These are phyloP conservation scores for Limnanthes douglasii DNA, from an alignment of 345 rosid genomes.

Conservation along the genomic window DNA sequence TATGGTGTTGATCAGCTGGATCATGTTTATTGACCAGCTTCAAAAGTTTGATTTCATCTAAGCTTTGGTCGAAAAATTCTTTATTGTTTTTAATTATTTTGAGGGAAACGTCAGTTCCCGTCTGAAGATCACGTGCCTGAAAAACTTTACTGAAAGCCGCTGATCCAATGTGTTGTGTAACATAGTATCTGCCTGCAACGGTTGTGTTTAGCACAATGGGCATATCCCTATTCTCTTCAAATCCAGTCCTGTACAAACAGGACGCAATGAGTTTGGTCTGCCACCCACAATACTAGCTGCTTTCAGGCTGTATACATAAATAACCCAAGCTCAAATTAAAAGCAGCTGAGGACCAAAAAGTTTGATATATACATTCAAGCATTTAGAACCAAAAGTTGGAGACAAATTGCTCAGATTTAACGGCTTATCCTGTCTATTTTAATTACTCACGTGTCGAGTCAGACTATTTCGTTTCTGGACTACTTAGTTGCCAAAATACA, in stretches of 20 bases:
- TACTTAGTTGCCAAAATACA: too few relatives aligned
- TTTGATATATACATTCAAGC: too few relatives aligned
- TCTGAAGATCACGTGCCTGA: conserved; percentile 79
- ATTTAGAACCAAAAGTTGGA: too few relatives aligned
- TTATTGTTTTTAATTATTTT: conserved; percentile 97
- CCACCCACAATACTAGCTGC: too few relatives aligned
- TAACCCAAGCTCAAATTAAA: conserved; percentile 8
- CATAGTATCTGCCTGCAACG: conserved; percentile 79
- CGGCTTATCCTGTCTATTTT: too few relatives aligned
- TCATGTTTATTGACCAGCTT: conserved; percentile 83
- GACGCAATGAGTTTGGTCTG: too few relatives aligned
- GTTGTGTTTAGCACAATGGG: conserved; percentile 56
- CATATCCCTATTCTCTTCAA: conserved; percentile 79
- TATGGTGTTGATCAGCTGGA: conserved; percentile 68
- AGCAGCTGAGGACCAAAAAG: too few relatives aligned
- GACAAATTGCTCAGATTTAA: too few relatives aligned
- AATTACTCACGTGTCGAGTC: too few relatives aligned
- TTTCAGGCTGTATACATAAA: too few relatives aligned
- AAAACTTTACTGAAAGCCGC: conserved; percentile 95
- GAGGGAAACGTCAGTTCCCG: conserved; percentile 63
- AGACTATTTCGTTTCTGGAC: too few relatives aligned
- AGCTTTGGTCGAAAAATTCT: conserved; percentile 95
- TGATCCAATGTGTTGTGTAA: conserved; percentile 79
- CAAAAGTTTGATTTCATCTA: conserved; percentile 89
- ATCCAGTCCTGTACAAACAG: conserved; percentile 96